These are phyloP conservation scores for Hypholoma fasciculare DNA, from an alignment of 768 basidiomycete genomes.

Conservation along the genomic window DNA sequence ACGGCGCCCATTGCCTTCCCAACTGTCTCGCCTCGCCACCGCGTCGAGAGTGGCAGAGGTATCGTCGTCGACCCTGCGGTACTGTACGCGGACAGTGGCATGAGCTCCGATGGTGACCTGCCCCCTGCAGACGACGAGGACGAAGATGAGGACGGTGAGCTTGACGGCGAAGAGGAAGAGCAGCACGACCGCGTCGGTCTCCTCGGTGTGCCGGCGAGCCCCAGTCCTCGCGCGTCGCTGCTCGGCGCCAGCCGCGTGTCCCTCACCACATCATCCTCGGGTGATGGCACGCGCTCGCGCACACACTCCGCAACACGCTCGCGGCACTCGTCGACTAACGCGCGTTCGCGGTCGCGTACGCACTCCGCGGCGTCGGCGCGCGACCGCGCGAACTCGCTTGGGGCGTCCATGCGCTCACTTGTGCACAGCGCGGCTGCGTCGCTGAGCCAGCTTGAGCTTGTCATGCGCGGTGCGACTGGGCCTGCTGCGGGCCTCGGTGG, in stretches of 20 bases:
- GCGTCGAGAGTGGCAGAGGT: slow-evolving; percentile 26
- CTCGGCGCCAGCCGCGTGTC: slow-evolving; percentile 40
- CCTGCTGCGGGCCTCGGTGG: slow-evolving; percentile 21
- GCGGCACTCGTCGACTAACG: slow-evolving; percentile 31
- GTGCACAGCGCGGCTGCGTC: slow-evolving; percentile 68
- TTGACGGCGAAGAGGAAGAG: slow-evolving; percentile 15
- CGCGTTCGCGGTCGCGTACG: slow-evolving; percentile 38
- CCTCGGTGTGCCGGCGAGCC: slow-evolving; percentile 35
- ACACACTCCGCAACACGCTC: slow-evolving; percentile 35
- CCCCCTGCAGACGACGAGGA: slow-evolving; percentile 24
- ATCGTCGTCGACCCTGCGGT: slow-evolving; percentile 19
- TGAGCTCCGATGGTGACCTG: slow-evolving; percentile 14
- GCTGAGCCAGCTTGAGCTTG: slow-evolving; percentile 58
- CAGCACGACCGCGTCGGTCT: slow-evolving; percentile 32
- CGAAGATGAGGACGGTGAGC: slow-evolving; percentile 22
- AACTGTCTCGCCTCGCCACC: slow-evolving; percentile 22
- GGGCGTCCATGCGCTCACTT: slow-evolving; percentile 54
- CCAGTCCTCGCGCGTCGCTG: slow-evolving; percentile 48
- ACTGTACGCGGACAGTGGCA: slow-evolving; percentile 16
- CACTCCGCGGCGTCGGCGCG: slow-evolving; percentile 34
- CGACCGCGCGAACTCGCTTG: slow-evolving; percentile 47
- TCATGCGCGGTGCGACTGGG: slow-evolving; percentile 25
- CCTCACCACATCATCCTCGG: slow-evolving; percentile 19
- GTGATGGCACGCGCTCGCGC: slow-evolving; percentile 38
- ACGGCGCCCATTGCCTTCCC: slow-evolving; percentile 30